Conservation (phyloP, 768 basidiomycete genomes). For the Obba rivulosa region DNA sequence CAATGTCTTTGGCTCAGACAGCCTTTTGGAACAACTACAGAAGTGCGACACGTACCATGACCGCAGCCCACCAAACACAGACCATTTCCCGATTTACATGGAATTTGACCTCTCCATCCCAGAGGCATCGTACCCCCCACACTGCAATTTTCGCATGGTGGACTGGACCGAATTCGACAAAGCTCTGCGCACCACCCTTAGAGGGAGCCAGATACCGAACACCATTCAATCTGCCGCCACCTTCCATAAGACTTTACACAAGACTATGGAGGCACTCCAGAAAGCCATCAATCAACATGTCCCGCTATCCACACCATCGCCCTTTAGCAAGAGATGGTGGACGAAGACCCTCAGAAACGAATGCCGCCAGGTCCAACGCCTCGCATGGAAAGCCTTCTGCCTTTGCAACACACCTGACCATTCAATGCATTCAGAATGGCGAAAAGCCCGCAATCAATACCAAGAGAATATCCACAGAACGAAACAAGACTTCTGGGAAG, state of each 20-base stretch:
- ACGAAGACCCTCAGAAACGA: conserved; percentile 20
- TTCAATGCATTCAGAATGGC: conserved; percentile 8
- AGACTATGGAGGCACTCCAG: conserved; percentile 10
- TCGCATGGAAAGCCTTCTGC: conserved; percentile 6
- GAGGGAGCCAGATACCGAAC: neutral
- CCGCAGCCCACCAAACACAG: conserved; percentile 20
- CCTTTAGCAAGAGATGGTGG: conserved; percentile 31
- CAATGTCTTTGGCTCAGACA: conserved; percentile 34
- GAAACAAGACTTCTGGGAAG: conserved; percentile 20
- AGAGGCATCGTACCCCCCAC: neutral
- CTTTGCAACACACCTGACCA: conserved; percentile 7
- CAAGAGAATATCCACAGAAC: conserved; percentile 8
- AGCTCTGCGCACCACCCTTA: too few species aligned
- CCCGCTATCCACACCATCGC: conserved; percentile 13
- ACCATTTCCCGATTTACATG: conserved; percentile 37
- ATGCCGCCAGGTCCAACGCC: conserved; percentile 11
- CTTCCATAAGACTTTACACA: neutral
- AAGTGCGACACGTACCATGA: conserved; percentile 22
- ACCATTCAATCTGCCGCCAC: too few species aligned
- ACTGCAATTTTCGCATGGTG: conserved; percentile 22
- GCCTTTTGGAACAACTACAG: conserved; percentile 15
- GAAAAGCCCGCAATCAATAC: conserved; percentile 11
- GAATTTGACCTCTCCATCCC: conserved; percentile 18
- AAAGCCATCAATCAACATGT: conserved; percentile 14
- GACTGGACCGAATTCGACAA: conserved; percentile 30